Conservation (phyloP, 345 rosid genomes). For the Draba incana region DNA sequence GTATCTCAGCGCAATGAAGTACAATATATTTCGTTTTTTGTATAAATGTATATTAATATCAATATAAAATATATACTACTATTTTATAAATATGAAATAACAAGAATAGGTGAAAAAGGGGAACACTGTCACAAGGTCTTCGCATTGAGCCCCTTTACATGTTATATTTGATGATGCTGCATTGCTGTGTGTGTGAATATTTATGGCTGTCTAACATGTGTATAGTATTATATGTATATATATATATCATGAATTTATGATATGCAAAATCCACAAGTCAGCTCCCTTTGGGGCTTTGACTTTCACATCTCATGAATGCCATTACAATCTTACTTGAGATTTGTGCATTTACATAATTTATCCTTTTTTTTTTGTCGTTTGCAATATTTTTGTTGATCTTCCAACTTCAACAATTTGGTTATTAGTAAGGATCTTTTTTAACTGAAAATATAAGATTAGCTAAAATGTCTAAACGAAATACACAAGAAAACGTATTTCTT, state of each 20-base stretch:
- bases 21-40: not conserved
- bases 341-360: conserved; percentile 31
- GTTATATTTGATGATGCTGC: conserved; percentile 22
- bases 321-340: conserved; percentile 34
- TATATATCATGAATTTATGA: conserved; percentile 23
- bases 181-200: conserved; percentile 22
- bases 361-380: conserved; percentile 18
- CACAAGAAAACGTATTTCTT: conserved; percentile 18
- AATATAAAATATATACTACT: not conserved
- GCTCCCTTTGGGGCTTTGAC: conserved; percentile 35
- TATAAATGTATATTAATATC: not conserved
- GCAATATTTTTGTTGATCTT: not conserved
- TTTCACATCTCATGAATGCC: conserved; percentile 39
- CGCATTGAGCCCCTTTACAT: conserved; percentile 28
- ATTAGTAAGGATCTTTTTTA: too few species aligned
- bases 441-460: too few species aligned
- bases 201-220: conserved; percentile 22
- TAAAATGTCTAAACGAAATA: not conserved
- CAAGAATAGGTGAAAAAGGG: conserved; percentile 25
- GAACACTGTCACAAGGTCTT: conserved; percentile 34
- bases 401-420: not conserved
- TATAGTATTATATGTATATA: conserved; percentile 4
- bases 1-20: not conserved
- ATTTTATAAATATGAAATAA: not conserved
- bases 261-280: conserved; percentile 29